These are phyloP conservation scores for Teunomyces atbi DNA, from an alignment of 805 yeast species.

Conservation along the genomic window DNA sequence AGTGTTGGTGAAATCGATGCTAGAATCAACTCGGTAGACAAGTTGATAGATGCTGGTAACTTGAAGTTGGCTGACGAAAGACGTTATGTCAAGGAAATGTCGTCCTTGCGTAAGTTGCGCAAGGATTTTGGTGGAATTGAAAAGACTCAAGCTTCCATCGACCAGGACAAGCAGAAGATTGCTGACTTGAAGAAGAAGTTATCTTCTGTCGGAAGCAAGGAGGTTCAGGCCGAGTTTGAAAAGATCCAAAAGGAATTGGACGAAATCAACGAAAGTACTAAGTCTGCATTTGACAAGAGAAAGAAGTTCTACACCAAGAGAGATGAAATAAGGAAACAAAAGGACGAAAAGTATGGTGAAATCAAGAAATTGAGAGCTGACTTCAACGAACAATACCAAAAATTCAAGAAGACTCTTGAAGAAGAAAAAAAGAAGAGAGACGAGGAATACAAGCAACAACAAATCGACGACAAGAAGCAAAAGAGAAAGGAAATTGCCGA, in stretches of 20 bases:
- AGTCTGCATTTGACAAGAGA: conserved; percentile 64
- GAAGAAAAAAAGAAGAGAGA: conserved; percentile 68
- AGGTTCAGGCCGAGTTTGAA: conserved; percentile 67
- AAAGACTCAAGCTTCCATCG: conserved; percentile 74
- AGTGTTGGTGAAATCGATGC: conserved; percentile 66
- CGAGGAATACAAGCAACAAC: conserved; percentile 59
- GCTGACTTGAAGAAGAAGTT: conserved; percentile 70
- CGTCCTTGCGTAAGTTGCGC: conserved; percentile 74
- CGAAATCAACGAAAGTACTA: conserved; percentile 57
- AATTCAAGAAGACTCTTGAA: conserved; percentile 65
- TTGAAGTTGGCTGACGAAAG: conserved; percentile 90
- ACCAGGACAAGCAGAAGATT: conserved; percentile 72
- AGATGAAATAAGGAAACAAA: conserved; percentile 61
- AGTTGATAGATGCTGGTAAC: conserved; percentile 70
- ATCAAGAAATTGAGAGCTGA: conserved; percentile 70
- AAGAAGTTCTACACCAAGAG: conserved; percentile 63
- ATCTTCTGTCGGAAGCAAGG: conserved; percentile 57
- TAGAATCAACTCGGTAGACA: conserved; percentile 66
- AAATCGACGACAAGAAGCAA: conserved; percentile 51
- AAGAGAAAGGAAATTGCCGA: conserved; percentile 59
- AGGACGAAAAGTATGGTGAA: conserved; percentile 64
- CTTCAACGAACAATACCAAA: conserved; percentile 71
- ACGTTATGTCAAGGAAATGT: conserved; percentile 78
- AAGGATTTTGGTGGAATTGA: conserved; percentile 75
- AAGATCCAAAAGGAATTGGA: conserved; percentile 67